Base-by-base conservation (phyloP, 352 stramenopile species). In the Pelagophyceae sp. region DNA sequence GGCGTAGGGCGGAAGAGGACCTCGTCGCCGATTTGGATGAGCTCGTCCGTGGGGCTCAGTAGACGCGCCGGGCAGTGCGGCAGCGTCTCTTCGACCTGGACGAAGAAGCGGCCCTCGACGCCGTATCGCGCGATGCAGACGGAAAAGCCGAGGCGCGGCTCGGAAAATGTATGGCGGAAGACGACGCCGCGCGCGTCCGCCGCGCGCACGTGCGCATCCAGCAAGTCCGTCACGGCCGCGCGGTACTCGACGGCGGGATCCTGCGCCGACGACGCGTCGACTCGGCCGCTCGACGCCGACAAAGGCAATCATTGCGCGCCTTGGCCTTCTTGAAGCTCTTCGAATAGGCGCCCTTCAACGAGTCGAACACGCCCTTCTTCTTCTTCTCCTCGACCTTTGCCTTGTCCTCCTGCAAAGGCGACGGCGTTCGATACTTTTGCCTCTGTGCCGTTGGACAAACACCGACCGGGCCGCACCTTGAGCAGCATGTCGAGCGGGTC, bases 51-150 rank as follows among this genome's bases (percentile, higher is more conserved):
- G 15, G 58, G 58, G 11, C 45, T 11, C 45, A 54, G 45, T 23
- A 23, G 45, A 54, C 11, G 11, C 45, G 11, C 45, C 45, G 45
- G 11, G 5, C 58, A 31, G 15, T 31, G 58, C 58, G 15, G 27
- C 58, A 15, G 23, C 58, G 31, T 38, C 61, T 71, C 61, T 11
- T 71, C 61, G 29, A 71, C 61, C 31, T 71, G n/a, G 31, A 71
- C 15, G 33, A 71, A 71, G 2, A 17, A 15, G 61, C 61, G 61
- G 61, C 61, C 61, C 61, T 71, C 61, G 3, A 40, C 61, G 29
- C 61, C 61, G 61, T 71, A 71, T 2, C 31, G 3, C 2, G 61
- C 61, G 61, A 71, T 38, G 5, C 17, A 11, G 5, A 71, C 25
- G 3, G 27, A 40, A 25, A 71, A 71, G 3, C 61, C 61, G 61